phyloP scores from a whole-genome alignment of 1,284 basidiomycete genomes.

The Mycosarcoma maydis region DNA sequence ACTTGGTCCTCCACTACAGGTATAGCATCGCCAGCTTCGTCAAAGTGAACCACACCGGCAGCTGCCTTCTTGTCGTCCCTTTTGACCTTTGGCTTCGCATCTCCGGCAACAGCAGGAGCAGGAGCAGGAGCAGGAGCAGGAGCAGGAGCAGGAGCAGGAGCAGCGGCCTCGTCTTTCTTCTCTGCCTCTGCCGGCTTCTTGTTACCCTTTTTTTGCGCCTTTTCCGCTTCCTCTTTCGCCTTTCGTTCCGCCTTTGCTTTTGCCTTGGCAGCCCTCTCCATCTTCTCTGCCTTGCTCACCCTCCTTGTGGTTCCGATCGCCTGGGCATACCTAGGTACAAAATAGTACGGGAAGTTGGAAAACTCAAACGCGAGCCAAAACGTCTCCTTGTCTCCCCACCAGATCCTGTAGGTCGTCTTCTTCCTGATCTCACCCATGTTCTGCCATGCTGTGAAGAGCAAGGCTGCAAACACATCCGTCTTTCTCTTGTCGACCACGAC shows the following conservation, averaged over 20 bases:
- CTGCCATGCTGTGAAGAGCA: conserved; percentile 50
- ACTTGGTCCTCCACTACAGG: background rate
- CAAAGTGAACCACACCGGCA: conserved; percentile 5
- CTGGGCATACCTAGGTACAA: conserved; percentile 43
- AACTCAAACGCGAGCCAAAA: conserved; percentile 53
- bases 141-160: no score
- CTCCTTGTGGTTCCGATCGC: conserved; percentile 27
- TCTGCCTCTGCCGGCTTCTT: background rate
- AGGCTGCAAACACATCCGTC: conserved; percentile 42
- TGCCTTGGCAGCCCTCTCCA: conserved; percentile 8
- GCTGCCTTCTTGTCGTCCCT: background rate
- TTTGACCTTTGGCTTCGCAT: background rate
- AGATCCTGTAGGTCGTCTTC: conserved; percentile 47
- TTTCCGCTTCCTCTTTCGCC: background rate
- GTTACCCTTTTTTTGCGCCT: background rate
- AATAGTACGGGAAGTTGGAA: conserved; percentile 45
- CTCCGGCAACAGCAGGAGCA: background rate
- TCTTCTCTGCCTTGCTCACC: conserved; percentile 10
- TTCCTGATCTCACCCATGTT: conserved; percentile 49
- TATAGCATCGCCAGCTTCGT: conserved; percentile 12
- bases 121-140: no score
- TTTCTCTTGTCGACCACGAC: conserved; percentile 48
- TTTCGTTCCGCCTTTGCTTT: conserved; percentile 16
- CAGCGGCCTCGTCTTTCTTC: conserved; percentile 1
- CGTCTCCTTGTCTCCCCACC: conserved; percentile 48